Evolutionary conservation across 75 land plant genomes (phyloP).

Genomic region (Azolla pinnata): DNA sequence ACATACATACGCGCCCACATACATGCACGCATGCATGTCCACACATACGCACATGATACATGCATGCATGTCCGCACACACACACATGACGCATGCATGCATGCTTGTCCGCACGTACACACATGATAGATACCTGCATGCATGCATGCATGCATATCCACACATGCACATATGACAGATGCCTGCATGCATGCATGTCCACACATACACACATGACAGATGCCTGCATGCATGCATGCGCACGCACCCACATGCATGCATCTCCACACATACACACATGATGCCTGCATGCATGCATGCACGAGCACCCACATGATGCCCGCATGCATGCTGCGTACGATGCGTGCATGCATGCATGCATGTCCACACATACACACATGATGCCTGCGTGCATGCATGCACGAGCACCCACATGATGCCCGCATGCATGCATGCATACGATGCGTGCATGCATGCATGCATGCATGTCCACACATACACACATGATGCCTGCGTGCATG

Average conservation of each 20-base stretch:
- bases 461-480: not conserved
- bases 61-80: too few species aligned
- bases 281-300: too few species aligned
- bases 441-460: not conserved
- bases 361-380: too few species aligned
- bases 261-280: too few species aligned
- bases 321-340: not conserved
- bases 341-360: not conserved
- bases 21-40: not conserved
- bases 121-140: too few species aligned
- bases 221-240: not conserved
- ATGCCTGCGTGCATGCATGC: too few species aligned
- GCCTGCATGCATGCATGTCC: not conserved
- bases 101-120: too few species aligned
- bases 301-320: not conserved
- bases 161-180: not conserved
- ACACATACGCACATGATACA: not conserved
- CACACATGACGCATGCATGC: too few species aligned
- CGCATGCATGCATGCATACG: not conserved
- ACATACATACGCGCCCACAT: conserved; percentile 1
- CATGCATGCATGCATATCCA: not conserved
- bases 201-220: not conserved
- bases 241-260: not conserved
- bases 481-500: not conserved
- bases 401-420: too few species aligned